Base-by-base conservation (phyloP, 805 yeast species). In the Metschnikowia rubicola region DNA sequence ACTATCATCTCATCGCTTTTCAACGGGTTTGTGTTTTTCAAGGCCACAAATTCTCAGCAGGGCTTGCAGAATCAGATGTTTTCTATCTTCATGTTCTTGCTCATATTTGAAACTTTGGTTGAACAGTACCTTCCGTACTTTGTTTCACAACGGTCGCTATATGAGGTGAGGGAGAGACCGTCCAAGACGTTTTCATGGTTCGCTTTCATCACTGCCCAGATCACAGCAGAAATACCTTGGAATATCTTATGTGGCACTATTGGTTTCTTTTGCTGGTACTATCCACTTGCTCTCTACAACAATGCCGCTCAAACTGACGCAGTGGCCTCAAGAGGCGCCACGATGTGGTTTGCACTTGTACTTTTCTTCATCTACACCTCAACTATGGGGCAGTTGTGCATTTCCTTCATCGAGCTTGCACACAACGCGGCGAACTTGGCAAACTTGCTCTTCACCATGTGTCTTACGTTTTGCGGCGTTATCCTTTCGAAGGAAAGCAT, bases 1-100 rank as follows among this genome's bases (percentile, higher is more conserved):
- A 72, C 80, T 50, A 64, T 77, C 8, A 56, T 75, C 12, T 67
- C 85, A 48, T 70, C 83, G 19, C 60, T 84, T 39, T 81, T 83
- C 61, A 77, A 82, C 51, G 95, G 95, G 34, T 86, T 87, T 63
- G 76, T 86, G 8, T 82, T 82, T 65, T 83, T 77, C 67, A 82
- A 81, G 51, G 85, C 88, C 36, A 77, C 58, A 49, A 74, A 73
- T 9, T 75, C 88, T 8, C 61, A 74, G 39, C 88, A 68, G 66
- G 74, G 73, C 35, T 60, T 71, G 55, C 96, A 88, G 64, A 86
- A 87, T 66, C 92, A 75, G 52, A 68, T 77, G 70, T 73, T 76
- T 48, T 66, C 80, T 30, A 65, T 74, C 41, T 77, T 77, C 62
- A 74, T 71, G 72, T 63, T 62, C 43, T 53, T 67, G 43, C 62